These are phyloP conservation scores for Curvularia verruculosa DNA, from an alignment of 2,329 filamentous ascomycete species.

Conservation along the genomic window DNA sequence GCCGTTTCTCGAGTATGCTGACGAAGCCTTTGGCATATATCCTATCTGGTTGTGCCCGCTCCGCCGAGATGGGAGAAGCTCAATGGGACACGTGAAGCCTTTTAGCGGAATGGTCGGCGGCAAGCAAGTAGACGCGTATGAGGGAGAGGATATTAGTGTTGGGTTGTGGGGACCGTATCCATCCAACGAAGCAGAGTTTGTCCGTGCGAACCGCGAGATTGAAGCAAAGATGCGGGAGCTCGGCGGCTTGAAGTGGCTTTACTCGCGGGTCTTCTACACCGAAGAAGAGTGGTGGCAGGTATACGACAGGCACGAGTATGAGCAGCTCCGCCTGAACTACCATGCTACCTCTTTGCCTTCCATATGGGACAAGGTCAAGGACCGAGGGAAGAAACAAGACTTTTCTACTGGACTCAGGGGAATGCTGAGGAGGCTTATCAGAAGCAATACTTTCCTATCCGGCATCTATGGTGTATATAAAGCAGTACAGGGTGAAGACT, in stretches of 20 bases:
- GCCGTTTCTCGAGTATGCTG: conserved; percentile 59
- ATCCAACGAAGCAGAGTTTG: conserved; percentile 61
- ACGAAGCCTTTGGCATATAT: conserved; percentile 56
- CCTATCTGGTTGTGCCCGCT: conserved; percentile 66
- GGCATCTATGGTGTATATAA: conserved; percentile 50
- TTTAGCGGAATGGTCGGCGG: conserved; percentile 15
- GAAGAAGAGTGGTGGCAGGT: conserved; percentile 71
- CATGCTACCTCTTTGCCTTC: conserved; percentile 66
- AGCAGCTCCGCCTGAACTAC: conserved; percentile 67
- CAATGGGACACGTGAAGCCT: conserved; percentile 37
- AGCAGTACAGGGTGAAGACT: conserved; percentile 42
- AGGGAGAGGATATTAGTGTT: conserved; percentile 47
- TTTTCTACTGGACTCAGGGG: conserved; percentile 30
- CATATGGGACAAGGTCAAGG: conserved; percentile 70
- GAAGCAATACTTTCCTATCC: conserved; percentile 40
- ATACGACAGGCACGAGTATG: conserved; percentile 67
- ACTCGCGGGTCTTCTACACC: conserved; percentile 85
- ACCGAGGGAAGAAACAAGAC: conserved; percentile 41
- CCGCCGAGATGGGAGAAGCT: conserved; percentile 40
- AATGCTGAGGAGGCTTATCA: conserved; percentile 29
- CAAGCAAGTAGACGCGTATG: conserved; percentile 15
- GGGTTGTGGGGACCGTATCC: conserved; percentile 80
- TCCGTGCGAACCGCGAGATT: conserved; percentile 71
- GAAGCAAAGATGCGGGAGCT: conserved; percentile 72
- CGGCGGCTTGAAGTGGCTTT: conserved; percentile 84